phyloP scores from a whole-genome alignment of 108 stramenopile genomes.

The Skeletonema menzelii region DNA sequence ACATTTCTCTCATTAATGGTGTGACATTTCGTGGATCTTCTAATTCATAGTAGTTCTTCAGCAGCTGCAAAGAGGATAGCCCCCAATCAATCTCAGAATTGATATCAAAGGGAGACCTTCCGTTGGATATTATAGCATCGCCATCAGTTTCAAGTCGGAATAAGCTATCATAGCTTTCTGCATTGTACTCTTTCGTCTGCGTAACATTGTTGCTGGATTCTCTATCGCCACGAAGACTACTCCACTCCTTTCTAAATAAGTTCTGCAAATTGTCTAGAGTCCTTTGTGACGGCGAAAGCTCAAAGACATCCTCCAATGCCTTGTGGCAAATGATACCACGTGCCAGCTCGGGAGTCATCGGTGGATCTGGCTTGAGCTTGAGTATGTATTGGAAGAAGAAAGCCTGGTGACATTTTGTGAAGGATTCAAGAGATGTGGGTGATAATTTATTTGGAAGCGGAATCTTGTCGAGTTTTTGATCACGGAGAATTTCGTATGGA shows the following conservation, averaged over 20 bases:
- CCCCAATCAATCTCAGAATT: conserved; percentile 82
- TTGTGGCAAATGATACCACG: conserved; percentile 79
- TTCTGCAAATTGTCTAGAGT: conserved; percentile 74
- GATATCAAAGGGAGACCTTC: conserved; percentile 31
- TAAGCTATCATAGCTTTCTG: conserved; percentile 43
- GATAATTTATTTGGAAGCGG: conserved; percentile 69
- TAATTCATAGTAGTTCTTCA: conserved; percentile 74
- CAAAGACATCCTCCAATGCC: conserved; percentile 84
- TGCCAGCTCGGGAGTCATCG: conserved; percentile 59
- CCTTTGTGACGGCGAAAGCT: conserved; percentile 70
- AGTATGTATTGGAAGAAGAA: conserved; percentile 85
- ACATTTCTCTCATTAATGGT: conserved; percentile 75
- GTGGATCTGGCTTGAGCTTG: conserved; percentile 59
- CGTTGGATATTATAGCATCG: background rate
- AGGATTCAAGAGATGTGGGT: conserved; percentile 76
- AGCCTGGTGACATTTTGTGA: conserved; percentile 82
- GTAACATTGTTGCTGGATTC: background rate
- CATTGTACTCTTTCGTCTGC: background rate
- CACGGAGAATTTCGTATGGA: conserved; percentile 29
- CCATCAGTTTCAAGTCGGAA: conserved; percentile 51
- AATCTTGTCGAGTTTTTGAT: conserved; percentile 21
- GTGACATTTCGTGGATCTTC: conserved; percentile 76
- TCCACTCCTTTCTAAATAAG: conserved; percentile 75
- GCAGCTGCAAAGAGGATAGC: conserved; percentile 57
- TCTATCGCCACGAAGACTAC: conserved; percentile 15